A percentile compares a stretch with the other conserved stretches of the same genome.
Conservation (phyloP, 805 yeast genomes). For the Saturnispora quitensis region DNA sequence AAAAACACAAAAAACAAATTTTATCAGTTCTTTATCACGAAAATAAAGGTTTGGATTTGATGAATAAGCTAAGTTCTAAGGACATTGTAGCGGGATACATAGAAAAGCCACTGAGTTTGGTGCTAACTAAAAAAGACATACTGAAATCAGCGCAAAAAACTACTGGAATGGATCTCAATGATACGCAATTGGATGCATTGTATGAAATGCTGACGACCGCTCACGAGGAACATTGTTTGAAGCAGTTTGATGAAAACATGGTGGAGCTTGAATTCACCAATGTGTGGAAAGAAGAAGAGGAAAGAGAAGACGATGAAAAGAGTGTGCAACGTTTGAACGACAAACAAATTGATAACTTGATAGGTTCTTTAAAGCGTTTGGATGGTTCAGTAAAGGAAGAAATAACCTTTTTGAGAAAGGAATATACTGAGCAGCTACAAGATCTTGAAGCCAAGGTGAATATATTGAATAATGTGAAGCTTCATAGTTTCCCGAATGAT, state of each 20-base stretch:
- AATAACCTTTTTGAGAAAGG: constrained; percentile 6
- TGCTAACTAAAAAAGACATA: constrained; percentile 16
- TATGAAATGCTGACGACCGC: constrained; percentile 11
- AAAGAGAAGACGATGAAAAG: neutral
- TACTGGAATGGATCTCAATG: neutral
- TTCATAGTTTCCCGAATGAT: neutral
- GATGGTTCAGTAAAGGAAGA: constrained; percentile 20
- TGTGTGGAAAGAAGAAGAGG: neutral
- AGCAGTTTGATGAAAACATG: neutral
- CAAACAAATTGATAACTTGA: constrained; percentile 13
- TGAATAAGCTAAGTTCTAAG: constrained; percentile 14
- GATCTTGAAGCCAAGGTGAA: constrained; percentile 14
- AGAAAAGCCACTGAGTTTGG: constrained; percentile 18
- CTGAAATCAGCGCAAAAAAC: constrained; percentile 13
- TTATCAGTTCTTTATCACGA: neutral
- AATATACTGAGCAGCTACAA: constrained; percentile 13
- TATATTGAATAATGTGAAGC: neutral
- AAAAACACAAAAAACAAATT: neutral
- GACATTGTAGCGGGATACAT: constrained; percentile 20
- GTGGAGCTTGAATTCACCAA: constrained; percentile 4
- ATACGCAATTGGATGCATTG: constrained; percentile 9
- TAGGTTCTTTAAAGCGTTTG: constrained; percentile 21
- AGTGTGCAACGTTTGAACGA: constrained; percentile 11
- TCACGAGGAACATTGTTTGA: constrained; percentile 1
- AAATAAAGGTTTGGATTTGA: constrained; percentile 1